A percentile compares a stretch with the other conserved stretches of the same genome.
These are phyloP conservation scores for Aspergillus sp. DNA, from an alignment of 2,329 filamentous ascomycete species.

Conservation along the genomic window DNA sequence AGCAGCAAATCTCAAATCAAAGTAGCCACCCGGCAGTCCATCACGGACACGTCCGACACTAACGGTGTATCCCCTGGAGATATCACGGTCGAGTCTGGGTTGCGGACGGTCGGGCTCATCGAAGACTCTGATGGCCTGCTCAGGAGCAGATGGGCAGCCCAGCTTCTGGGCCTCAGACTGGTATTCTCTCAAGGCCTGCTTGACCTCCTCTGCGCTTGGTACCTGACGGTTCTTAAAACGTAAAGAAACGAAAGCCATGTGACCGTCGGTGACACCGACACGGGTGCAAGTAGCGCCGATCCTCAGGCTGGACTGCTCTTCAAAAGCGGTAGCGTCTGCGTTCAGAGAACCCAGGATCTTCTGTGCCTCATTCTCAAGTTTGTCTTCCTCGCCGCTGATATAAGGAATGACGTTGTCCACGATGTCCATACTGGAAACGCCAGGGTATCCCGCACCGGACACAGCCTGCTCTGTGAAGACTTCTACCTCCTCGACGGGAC, in stretches of 20 bases:
- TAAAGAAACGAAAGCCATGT: slow-evolving; percentile 89
- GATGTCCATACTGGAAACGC: slow-evolving; percentile 83
- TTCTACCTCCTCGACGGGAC: slow-evolving; percentile 66
- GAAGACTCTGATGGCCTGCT: slow-evolving; percentile 75
- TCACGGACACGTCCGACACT: slow-evolving; percentile 81
- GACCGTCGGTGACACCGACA: slow-evolving; percentile 90
- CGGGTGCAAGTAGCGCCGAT: slow-evolving; percentile 87
- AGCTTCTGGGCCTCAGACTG: slow-evolving; percentile 73
- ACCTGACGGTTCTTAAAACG: slow-evolving; percentile 68
- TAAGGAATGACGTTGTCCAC: slow-evolving; percentile 93
- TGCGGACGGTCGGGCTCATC: slow-evolving; percentile 87
- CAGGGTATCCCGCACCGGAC: slow-evolving; percentile 68
- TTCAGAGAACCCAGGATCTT: slow-evolving; percentile 85
- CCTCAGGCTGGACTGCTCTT: slow-evolving; percentile 65
- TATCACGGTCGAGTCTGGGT: slow-evolving; percentile 80
- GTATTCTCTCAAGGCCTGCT: slow-evolving; percentile 72
- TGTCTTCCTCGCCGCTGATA: slow-evolving; percentile 91
- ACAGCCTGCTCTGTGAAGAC: slow-evolving; percentile 95
- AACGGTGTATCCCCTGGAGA: slow-evolving; percentile 79
- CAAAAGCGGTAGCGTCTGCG: slow-evolving; percentile 63
- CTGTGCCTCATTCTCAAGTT: slow-evolving; percentile 86
- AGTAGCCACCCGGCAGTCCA: slow-evolving; percentile 73
- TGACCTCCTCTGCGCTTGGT: slow-evolving; percentile 69
- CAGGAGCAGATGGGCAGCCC: slow-evolving; percentile 80
- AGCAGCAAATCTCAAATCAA: slow-evolving; percentile 91